Percentiles rank a stretch among this genome's conserved stretches.
Conservation (phyloP, 257 asterid genomes). For the Knoxia roxburghii region DNA sequence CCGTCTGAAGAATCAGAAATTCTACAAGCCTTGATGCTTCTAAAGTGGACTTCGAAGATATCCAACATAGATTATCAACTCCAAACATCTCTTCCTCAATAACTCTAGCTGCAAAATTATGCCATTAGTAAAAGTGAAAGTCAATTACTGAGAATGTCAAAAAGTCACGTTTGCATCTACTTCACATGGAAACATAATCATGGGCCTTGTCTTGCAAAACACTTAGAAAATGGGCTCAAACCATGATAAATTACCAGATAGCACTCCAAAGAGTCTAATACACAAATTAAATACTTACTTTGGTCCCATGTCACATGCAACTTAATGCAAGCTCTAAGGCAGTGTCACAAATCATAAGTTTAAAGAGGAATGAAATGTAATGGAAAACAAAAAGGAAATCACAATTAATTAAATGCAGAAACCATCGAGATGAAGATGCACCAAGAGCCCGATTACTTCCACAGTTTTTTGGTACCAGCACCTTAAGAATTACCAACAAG, state of each 20-base stretch:
- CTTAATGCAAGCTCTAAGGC: background rate
- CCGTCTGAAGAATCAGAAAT: constrained; percentile 80
- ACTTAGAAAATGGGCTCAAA: background rate
- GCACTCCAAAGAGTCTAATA: background rate
- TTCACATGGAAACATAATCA: background rate
- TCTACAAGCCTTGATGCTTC: constrained; percentile 87
- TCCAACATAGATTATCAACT: constrained; percentile 85
- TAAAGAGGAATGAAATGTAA: background rate
- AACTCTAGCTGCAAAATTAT: constrained; percentile 74
- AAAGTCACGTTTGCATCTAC: background rate
- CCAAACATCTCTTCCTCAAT: constrained; percentile 97
- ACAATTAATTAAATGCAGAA: background rate
- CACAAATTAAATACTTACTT: background rate
- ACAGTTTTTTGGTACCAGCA: background rate
- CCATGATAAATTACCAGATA: background rate
- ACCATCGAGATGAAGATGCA: background rate
- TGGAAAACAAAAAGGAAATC: background rate
- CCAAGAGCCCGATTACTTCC: background rate
- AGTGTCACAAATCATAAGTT: background rate
- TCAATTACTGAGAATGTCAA: constrained; percentile 6
- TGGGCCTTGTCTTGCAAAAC: background rate
- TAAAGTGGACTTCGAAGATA: constrained; percentile 80
- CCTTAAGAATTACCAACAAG: background rate
- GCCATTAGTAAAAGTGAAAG: constrained; percentile 21
- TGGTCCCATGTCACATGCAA: background rate